Evolutionary conservation across 176 grass and related monocot genomes (phyloP), one percentile per base, ranked within the genome.

Genomic region (Microstegium vimineum): DNA sequence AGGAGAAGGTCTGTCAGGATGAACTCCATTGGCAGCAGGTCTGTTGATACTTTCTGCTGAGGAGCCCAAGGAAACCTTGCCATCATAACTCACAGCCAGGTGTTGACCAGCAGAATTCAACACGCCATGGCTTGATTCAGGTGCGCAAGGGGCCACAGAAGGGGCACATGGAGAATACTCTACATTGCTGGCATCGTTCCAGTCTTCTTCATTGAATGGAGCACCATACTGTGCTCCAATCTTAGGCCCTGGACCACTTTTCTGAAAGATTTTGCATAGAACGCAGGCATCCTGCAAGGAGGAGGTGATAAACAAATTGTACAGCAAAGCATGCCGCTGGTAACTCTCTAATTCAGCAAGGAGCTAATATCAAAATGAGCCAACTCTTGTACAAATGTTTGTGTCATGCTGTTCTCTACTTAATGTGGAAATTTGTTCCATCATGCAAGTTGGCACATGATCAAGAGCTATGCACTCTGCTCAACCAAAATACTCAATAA

Each of bases 221-320:
- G 92, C 95, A 67, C 95, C 92, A 43, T 98, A 94, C 8, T 98
- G 90, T 67, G 92, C 92, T 26, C 95, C 92, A 28, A 89, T 82
- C 84, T 94, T 98, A 25, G 95, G 92, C 74, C 95, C 95, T 75
- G 41, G 69, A 52, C 92, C 95, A 62, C 90, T 98, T 77, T 94
- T 94, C 68, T 94, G 85, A 84, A 94, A 94, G 71, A 93, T 91
- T 89, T 98, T 98, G 84, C 90, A 92, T 40, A 98, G 76, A 42
- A 98, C 92, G 31, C 78, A 90, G 38, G 91, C 84, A 86, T 93
- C 89, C 95, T 98, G 86, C 66, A 86, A 71, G 37, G 80, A 67
- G n/a, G 34, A 31, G 12, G n/a, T 17, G 45, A 74, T 38, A 72
- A 28, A 2, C 18, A 30, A 66, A 79, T 34, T 79, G 49, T 25